These are phyloP conservation scores for Trichophyton mentagrophytes DNA, from an alignment of 2,329 filamentous ascomycete species.

Conservation along the genomic window DNA sequence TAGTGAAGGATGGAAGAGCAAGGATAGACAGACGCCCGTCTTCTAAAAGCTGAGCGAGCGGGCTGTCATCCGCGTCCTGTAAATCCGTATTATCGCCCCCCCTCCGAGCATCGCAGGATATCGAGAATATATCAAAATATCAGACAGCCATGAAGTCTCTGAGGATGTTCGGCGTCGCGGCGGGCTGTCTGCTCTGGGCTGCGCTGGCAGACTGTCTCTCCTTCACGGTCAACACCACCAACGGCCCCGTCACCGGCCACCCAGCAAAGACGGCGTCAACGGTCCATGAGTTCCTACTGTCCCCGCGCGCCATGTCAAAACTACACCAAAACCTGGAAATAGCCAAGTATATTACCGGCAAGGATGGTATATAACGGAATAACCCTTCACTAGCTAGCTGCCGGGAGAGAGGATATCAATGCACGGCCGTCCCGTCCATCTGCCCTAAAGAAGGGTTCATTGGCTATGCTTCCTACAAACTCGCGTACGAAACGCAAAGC, in stretches of 20 bases:
- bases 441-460: not conserved
- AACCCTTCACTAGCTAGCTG: not conserved
- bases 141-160: slow-evolving; percentile 2
- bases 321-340: too few relatives aligned
- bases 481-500: not conserved
- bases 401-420: not conserved
- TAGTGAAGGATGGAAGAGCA: not conserved
- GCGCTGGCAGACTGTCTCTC: not conserved
- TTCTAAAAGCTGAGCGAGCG: not conserved
- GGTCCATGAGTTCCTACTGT: slow-evolving; percentile 15
- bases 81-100: not conserved
- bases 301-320: too few relatives aligned
- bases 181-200: slow-evolving; percentile 9
- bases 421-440: not conserved
- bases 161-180: not conserved
- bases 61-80: not conserved
- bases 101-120: not conserved
- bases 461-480: not conserved
- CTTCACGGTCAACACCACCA: slow-evolving; percentile 1
- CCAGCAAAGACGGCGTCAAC: not conserved
- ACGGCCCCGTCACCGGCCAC: slow-evolving; percentile 5
- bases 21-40: not conserved
- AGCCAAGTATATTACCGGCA: too few relatives aligned
- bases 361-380: not conserved
- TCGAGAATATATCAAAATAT: not conserved